Percentiles rank a stretch among this genome's conserved stretches.
Evolutionary conservation across 2,329 filamentous ascomycete genomes (phyloP).

Genomic region (Sodiomyces alkalinus): DNA sequence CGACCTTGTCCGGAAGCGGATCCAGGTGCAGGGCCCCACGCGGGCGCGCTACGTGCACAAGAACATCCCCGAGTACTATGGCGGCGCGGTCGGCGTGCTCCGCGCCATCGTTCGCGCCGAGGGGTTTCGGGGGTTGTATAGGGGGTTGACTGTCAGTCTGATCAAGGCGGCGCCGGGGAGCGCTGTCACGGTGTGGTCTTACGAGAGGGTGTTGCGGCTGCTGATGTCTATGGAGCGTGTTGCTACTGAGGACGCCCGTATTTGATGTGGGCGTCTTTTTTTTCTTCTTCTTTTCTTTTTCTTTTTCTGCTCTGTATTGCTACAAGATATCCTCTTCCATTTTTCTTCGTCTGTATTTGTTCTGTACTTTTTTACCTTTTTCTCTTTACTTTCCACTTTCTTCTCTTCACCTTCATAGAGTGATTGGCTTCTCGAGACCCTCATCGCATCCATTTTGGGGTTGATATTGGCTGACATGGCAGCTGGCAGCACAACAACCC

Average conservation of each 20-base stretch:
- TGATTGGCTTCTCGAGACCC: too few relatives aligned
- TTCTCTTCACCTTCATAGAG: too few relatives aligned
- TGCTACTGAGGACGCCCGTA: not conserved
- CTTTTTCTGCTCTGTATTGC: too few relatives aligned
- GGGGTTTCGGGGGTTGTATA: constrained; percentile 68
- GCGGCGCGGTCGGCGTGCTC: constrained; percentile 50
- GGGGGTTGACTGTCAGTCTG: constrained; percentile 75
- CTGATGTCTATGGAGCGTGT: constrained; percentile 26
- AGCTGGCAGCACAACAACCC: too few relatives aligned
- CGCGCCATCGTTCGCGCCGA: constrained; percentile 53
- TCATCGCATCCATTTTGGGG: too few relatives aligned
- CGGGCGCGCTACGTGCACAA: constrained; percentile 62
- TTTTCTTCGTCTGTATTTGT: too few relatives aligned
- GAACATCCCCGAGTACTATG: constrained; percentile 81
- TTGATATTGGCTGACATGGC: too few relatives aligned
- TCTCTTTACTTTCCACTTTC: too few relatives aligned
- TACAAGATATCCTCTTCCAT: too few relatives aligned
- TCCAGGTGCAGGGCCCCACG: constrained; percentile 91
- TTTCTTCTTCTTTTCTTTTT: too few relatives aligned
- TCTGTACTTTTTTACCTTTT: too few relatives aligned
- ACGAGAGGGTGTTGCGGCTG: constrained; percentile 57
- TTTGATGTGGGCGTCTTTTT: too few relatives aligned
- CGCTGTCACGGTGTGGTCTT: constrained; percentile 89
- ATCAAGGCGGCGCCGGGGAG: constrained; percentile 89
- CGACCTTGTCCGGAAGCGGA: constrained; percentile 78